Conservation (phyloP, 805 yeast genomes). For the Wickerhamiella australiensis region DNA sequence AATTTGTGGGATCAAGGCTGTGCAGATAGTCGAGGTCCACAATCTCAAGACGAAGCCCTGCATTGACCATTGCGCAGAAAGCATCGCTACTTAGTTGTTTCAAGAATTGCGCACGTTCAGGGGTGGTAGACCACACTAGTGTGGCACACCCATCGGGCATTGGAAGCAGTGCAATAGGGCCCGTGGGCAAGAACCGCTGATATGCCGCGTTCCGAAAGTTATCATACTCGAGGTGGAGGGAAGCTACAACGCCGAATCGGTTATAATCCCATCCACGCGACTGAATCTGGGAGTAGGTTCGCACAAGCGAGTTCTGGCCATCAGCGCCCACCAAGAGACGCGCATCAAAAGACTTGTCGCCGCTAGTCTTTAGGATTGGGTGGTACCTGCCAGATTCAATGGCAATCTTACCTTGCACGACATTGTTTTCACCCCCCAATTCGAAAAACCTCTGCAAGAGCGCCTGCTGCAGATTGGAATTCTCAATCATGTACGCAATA, state of each 20-base stretch:
- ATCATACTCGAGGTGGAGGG: constrained; percentile 61
- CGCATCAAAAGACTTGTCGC: constrained; percentile 38
- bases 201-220: constrained; percentile 68
- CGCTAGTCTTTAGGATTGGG: background rate
- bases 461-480: constrained; percentile 68
- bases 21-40: constrained; percentile 67
- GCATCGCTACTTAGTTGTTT: constrained; percentile 45
- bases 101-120: constrained; percentile 55
- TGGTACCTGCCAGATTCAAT: background rate
- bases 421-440: constrained; percentile 23
- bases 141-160: constrained; percentile 79
- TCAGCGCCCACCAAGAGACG: constrained; percentile 89
- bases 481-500: constrained; percentile 81
- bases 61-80: constrained; percentile 65
- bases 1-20: constrained; percentile 26
- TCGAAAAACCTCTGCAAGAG: constrained; percentile 44
- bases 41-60: constrained; percentile 68
- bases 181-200: constrained; percentile 76
- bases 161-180: constrained; percentile 88
- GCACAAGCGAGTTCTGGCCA: constrained; percentile 88
- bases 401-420: constrained; percentile 3
- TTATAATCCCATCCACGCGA: constrained; percentile 88
- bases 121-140: constrained; percentile 84
- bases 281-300: constrained; percentile 66
- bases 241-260: constrained; percentile 86